These are phyloP conservation scores for Kwoniella shandongensis DNA, from an alignment of 768 basidiomycete species.

Conservation along the genomic window DNA sequence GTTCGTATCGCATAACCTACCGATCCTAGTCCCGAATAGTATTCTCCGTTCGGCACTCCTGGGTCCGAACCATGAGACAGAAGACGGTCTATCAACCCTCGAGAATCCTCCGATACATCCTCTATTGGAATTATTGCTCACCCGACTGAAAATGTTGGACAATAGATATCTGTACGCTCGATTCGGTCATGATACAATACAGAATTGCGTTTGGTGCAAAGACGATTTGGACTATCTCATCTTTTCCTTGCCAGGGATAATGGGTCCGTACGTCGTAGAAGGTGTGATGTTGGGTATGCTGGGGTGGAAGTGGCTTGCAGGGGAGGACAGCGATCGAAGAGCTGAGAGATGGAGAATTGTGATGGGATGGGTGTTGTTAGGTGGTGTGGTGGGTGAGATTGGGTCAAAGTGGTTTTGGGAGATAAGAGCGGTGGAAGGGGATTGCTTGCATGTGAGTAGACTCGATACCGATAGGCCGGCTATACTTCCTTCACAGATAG, in stretches of 20 bases:
- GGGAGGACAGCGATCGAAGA: background rate
- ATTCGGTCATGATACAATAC: slow-evolving; percentile 36
- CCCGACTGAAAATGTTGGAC: slow-evolving; percentile 35
- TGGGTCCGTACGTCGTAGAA: slow-evolving; percentile 26
- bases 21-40: slow-evolving; percentile 26
- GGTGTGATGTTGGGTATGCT: slow-evolving; percentile 26
- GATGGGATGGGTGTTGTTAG: slow-evolving; percentile 26
- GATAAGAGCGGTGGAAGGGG: slow-evolving; percentile 31
- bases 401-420: slow-evolving; percentile 34
- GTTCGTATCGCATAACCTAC: slow-evolving; percentile 33
- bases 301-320: slow-evolving; percentile 1
- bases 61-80: background rate
- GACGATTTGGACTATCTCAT: slow-evolving; percentile 25
- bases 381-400: slow-evolving; percentile 17
- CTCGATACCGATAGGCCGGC: no score
- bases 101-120: slow-evolving; percentile 7
- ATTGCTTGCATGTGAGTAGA: slow-evolving; percentile 34
- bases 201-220: slow-evolving; percentile 35
- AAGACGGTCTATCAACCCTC: background rate
- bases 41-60: slow-evolving; percentile 25
- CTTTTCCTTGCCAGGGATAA: slow-evolving; percentile 20
- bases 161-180: slow-evolving; percentile 37
- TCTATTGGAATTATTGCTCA: slow-evolving; percentile 27
- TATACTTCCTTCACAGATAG: no score
- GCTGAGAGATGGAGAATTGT: slow-evolving; percentile 24